Evolutionary conservation across 2,329 filamentous ascomycete species (phyloP).

Genomic region (Amesomyces nigricolor): DNA sequence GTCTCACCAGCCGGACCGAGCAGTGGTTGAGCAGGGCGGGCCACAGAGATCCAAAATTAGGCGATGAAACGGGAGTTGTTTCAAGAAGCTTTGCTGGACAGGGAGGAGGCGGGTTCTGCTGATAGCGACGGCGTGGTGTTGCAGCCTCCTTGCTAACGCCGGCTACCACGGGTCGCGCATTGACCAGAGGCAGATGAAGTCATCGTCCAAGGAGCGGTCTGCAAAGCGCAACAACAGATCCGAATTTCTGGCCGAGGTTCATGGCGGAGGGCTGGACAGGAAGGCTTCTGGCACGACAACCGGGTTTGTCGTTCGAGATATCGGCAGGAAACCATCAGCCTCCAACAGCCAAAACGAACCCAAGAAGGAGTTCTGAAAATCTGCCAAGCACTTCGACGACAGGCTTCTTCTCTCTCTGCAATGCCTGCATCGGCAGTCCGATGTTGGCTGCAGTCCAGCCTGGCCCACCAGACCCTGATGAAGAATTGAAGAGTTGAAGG

Average conservation of each 20-base stretch:
- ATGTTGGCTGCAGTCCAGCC: background rate
- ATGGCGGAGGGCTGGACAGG: background rate
- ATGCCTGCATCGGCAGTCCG: background rate
- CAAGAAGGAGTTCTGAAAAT: background rate
- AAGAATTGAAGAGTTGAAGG: too few relatives aligned
- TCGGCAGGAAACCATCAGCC: background rate
- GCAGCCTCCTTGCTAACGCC: constrained; percentile 2
- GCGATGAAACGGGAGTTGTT: constrained; percentile 26
- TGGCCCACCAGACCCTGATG: background rate
- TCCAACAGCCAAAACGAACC: too few relatives aligned
- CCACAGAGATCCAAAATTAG: background rate
- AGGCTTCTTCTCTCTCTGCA: background rate
- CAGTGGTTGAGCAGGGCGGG: constrained; percentile 10
- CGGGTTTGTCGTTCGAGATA: constrained; percentile 5
- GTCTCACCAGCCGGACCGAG: constrained; percentile 5
- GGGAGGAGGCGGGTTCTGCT: constrained; percentile 10
- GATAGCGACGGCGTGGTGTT: constrained; percentile 10
- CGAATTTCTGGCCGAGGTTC: constrained; percentile 19
- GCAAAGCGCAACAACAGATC: constrained; percentile 9
- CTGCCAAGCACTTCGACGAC: background rate
- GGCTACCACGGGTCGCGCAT: background rate
- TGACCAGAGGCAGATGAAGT: constrained; percentile 22
- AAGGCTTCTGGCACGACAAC: background rate
- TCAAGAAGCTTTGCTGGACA: constrained; percentile 20
- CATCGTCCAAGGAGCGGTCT: constrained; percentile 22